These are phyloP conservation scores for Colletotrichum chlorophyti DNA, from an alignment of 2,329 filamentous ascomycete genomes.

Conservation along the genomic window DNA sequence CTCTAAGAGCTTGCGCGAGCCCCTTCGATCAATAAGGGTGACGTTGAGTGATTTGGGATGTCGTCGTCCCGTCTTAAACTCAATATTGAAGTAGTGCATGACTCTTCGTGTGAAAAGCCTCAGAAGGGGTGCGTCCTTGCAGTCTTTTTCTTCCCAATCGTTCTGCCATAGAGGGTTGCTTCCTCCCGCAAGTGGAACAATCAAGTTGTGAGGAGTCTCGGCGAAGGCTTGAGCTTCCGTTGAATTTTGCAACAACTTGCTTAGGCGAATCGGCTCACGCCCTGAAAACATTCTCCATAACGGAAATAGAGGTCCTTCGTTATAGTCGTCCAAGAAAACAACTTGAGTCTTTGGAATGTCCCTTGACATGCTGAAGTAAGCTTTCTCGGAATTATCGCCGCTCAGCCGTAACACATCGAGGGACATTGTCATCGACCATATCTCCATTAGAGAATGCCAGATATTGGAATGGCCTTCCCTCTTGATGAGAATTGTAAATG, in stretches of 20 bases:
- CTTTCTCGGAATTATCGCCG: conserved; percentile 13
- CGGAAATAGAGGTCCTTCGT: conserved; percentile 43
- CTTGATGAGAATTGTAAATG: conserved; percentile 38
- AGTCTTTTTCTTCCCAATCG: conserved; percentile 43
- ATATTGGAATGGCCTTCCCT: conserved; percentile 41
- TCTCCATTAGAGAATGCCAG: conserved; percentile 44
- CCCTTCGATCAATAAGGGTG: conserved; percentile 44
- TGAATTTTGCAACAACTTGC: conserved; percentile 30
- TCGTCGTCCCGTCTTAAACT: neutral
- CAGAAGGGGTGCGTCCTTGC: too few species aligned
- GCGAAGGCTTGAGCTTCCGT: conserved; percentile 13
- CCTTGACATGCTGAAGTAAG: conserved; percentile 30
- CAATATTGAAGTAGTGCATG: neutral
- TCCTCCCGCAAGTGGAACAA: conserved; percentile 47
- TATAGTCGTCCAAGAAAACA: conserved; percentile 42
- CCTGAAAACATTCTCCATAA: conserved; percentile 45
- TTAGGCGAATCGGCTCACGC: conserved; percentile 37
- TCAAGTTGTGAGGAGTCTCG: conserved; percentile 35
- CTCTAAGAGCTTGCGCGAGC: conserved; percentile 38
- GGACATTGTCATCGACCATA: conserved; percentile 40
- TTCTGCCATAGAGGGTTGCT: conserved; percentile 50
- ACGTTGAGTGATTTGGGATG: conserved; percentile 34
- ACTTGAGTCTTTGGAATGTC: conserved; percentile 38
- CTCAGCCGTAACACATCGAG: conserved; percentile 41
- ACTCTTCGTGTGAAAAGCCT: neutral